Base-by-base conservation (phyloP, 2,329 filamentous ascomycete species). In the Fusarium sp. region DNA sequence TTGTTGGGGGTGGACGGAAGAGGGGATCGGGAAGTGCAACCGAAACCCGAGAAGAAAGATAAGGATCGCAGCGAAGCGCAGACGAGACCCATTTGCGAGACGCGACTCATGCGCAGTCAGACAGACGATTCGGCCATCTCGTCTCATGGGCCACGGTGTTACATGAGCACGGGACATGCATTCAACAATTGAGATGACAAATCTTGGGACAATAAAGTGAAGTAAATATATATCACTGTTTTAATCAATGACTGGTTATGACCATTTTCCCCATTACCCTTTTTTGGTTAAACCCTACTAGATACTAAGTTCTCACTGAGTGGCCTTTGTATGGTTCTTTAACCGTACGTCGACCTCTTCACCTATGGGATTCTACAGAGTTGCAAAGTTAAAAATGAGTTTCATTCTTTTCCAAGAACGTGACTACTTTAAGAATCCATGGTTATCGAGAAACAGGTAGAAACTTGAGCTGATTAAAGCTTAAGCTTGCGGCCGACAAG, bases 181-280 rank as follows among this genome's bases (percentile, higher is more conserved):
- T 73, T 73, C 49, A 68, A 48, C 46, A 64, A 68, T 48, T 55
- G 44, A 72, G 63, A 69, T 33, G 60, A 66, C 57, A 70, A 67
- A 67, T 59, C 62, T 59, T 63, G 44, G 35, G n/a, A 49, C 49
- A 45, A 33, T 37, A 44, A 58, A 61, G 38, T 42, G 41, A 51
- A 70, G 70, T 75, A 76, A 67, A 74, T 72, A 72, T 76, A 65
- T 77, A 77, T 71, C 72, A 64, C 52, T 73, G 68, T 72, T 73
- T 72, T 67, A 73, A 69, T 71, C 59, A 60, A 71, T 59, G 67
- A 73, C 66, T 66, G 42, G 61, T 70, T 60, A 73, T 73, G 60
- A 64, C 60, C 41, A 67, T 64, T 48, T 38, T 23, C 7, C n/a
- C 9, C 23, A 27, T 41, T 41, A 15, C 4, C 21, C 18, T 44